These are phyloP conservation scores for Yarrowia sp. DNA, from an alignment of 805 yeast genomes.

Conservation along the genomic window DNA sequence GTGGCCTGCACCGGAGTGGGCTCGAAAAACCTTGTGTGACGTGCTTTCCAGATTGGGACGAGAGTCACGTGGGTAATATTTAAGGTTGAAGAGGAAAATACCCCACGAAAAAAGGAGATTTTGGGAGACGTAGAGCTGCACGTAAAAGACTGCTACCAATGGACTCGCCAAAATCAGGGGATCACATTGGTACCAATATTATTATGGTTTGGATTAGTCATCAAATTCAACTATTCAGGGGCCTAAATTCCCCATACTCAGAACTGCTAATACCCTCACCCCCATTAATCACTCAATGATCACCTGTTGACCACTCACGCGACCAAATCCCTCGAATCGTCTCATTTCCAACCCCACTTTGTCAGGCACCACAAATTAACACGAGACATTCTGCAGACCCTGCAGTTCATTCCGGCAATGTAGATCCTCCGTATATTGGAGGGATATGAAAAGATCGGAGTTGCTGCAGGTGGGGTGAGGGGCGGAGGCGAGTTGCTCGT, in stretches of 20 bases:
- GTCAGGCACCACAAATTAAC: conserved; percentile 7
- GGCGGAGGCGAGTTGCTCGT: no score
- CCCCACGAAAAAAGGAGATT: background rate
- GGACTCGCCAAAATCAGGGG: background rate
- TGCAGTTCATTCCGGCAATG: conserved; percentile 15
- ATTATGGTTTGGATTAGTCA: no score
- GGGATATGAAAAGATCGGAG: no score
- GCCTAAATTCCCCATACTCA: no score
- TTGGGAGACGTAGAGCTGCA: background rate
- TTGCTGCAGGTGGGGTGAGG: no score
- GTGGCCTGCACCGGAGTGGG: conserved; percentile 37
- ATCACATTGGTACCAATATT: background rate
- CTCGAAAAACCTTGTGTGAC: conserved; percentile 37
- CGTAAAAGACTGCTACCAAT: background rate
- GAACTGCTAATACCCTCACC: no score
- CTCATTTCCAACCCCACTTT: background rate
- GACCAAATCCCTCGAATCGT: no score
- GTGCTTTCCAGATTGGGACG: conserved; percentile 28
- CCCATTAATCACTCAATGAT: background rate
- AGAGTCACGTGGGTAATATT: background rate
- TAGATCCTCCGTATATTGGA: background rate
- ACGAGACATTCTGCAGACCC: conserved; percentile 22
- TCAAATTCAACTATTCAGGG: no score
- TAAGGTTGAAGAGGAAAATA: background rate
- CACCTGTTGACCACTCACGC: no score